These are phyloP conservation scores for Canariomyces notabilis DNA, from an alignment of 2,329 filamentous ascomycete genomes.

Conservation along the genomic window DNA sequence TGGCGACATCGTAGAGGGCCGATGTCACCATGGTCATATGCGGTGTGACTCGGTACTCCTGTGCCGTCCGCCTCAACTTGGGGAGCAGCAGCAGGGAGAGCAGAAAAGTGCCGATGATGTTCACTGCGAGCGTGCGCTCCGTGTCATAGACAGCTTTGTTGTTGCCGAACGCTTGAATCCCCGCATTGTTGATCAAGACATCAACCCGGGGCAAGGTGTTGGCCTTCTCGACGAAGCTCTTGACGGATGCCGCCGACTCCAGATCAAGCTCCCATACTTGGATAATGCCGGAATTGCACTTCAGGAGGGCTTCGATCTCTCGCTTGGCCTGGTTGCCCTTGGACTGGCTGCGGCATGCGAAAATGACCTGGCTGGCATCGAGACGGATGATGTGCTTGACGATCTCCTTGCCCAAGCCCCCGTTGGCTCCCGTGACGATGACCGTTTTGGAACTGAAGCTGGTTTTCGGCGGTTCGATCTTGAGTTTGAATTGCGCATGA, in stretches of 20 bases:
- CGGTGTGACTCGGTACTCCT: constrained; percentile 20
- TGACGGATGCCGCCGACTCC: constrained; percentile 36
- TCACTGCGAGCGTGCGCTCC: constrained; percentile 46
- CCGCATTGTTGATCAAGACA: constrained; percentile 38
- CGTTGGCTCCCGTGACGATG: constrained; percentile 33
- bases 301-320: constrained; percentile 28
- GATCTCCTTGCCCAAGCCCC: constrained; percentile 32
- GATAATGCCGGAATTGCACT: constrained; percentile 24
- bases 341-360: constrained; percentile 28
- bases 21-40: constrained; percentile 28
- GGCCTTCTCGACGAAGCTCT: constrained; percentile 35
- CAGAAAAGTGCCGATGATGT: constrained; percentile 49
- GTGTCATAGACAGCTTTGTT: constrained; percentile 35
- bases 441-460: constrained; percentile 19
- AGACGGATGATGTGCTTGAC: constrained; percentile 30
- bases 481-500: not conserved
- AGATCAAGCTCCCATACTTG: constrained; percentile 46
- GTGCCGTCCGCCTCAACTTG: constrained; percentile 40
- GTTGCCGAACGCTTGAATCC: constrained; percentile 13
- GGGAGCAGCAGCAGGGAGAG: constrained; percentile 46
- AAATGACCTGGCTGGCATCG: constrained; percentile 30
- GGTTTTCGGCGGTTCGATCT: not conserved
- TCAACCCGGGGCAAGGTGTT: constrained; percentile 22
- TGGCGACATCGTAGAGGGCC: constrained; percentile 21
- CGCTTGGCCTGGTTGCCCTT: constrained; percentile 33